Conservation (phyloP, 2,329 filamentous ascomycete genomes). For the Endothia cerciana region DNA sequence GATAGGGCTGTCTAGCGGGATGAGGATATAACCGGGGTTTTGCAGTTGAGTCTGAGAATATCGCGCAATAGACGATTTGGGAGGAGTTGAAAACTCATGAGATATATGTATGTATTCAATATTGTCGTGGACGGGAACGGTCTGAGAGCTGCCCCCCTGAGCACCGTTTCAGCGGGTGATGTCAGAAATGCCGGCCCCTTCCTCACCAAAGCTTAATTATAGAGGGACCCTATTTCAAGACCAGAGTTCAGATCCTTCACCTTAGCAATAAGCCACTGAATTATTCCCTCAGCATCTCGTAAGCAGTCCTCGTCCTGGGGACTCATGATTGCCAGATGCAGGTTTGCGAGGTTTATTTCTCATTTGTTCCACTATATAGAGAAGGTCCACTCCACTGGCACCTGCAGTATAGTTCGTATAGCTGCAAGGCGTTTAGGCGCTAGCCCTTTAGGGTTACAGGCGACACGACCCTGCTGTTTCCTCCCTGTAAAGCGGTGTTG, state of each 20-base stretch:
- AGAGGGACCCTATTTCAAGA: conserved; percentile 1
- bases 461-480: background rate
- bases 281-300: background rate
- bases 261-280: background rate
- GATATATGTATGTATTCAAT: background rate
- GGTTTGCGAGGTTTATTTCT: background rate
- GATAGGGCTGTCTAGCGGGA: background rate
- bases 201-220: background rate
- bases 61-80: background rate
- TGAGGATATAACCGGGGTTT: background rate
- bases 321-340: background rate
- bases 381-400: background rate
- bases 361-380: background rate
- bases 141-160: conserved; percentile 3
- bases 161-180: conserved; percentile 13
- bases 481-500: background rate
- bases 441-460: conserved; percentile 9
- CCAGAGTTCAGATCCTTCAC: conserved; percentile 1
- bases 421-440: background rate
- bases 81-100: background rate
- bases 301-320: background rate
- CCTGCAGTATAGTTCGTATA: background rate
- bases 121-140: background rate
- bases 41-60: background rate
- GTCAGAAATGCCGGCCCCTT: conserved; percentile 10